Percentiles rank a stretch among this genome's conserved stretches.
These are phyloP conservation scores for Magnolia officinalis DNA, from an alignment of 164 flowering plant species.

Conservation along the genomic window DNA sequence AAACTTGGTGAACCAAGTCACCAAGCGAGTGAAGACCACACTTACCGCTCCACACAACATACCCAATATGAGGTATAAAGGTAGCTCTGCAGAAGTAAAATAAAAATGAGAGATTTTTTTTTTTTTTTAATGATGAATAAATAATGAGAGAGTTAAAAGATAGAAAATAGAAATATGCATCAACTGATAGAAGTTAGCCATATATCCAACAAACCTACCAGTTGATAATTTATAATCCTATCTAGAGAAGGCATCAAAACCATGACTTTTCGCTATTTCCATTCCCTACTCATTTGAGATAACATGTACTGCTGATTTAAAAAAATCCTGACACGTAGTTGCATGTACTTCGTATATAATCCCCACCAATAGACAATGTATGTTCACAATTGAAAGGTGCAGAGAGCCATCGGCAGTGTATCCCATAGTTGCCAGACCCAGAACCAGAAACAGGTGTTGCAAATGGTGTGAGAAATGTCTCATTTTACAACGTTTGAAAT, in stretches of 20 bases:
- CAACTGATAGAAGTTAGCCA: not conserved
- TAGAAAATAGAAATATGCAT: not conserved
- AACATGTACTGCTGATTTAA: not conserved
- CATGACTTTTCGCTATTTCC: not conserved
- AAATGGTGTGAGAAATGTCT: too few relatives aligned
- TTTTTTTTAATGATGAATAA: too few relatives aligned
- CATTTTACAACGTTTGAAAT: too few relatives aligned
- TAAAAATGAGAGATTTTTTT: not conserved
- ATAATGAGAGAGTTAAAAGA: too few relatives aligned
- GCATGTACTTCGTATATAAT: too few relatives aligned
- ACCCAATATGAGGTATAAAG: constrained; percentile 88
- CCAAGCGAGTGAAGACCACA: constrained; percentile 83
- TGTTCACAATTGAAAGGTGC: too few relatives aligned
- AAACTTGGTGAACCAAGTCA: constrained; percentile 68
- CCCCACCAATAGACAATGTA: not conserved
- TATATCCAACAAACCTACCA: not conserved
- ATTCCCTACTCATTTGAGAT: not conserved
- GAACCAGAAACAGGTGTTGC: too few relatives aligned
- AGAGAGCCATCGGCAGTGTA: too few relatives aligned
- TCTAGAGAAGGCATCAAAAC: not conserved
- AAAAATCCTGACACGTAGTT: not conserved
- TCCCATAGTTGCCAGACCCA: too few relatives aligned
- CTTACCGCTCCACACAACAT: constrained; percentile 98
- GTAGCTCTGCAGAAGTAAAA: constrained; percentile 61
- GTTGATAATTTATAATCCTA: not conserved